Evolutionary conservation across 495 filamentous ascomycete species (phyloP).

Genomic region (Podospora sp.): DNA sequence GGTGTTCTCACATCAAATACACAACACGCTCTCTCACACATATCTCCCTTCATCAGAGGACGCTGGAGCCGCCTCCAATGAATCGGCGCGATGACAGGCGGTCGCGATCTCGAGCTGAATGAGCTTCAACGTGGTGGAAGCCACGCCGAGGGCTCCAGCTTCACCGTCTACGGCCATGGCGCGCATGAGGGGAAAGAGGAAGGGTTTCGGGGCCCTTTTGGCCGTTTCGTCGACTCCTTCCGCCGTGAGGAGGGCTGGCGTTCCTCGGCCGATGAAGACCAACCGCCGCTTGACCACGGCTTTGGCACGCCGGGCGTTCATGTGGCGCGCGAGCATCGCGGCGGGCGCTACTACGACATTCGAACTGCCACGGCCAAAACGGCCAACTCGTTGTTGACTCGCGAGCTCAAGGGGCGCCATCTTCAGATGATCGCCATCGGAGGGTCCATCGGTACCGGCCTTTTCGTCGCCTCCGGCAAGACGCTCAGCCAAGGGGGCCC

Average conservation of each 20-base stretch:
- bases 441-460: slow-evolving; percentile 91
- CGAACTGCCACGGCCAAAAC: slow-evolving; percentile 29
- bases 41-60: neutral
- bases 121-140: slow-evolving; percentile 23
- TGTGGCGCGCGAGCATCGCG: slow-evolving; percentile 22
- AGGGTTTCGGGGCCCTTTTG: slow-evolving; percentile 17
- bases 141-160: slow-evolving; percentile 28
- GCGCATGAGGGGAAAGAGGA: neutral
- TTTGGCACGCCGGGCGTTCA: neutral
- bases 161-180: slow-evolving; percentile 21
- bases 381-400: slow-evolving; percentile 55
- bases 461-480: slow-evolving; percentile 85
- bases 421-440: slow-evolving; percentile 97
- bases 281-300: slow-evolving; percentile 12
- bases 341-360: slow-evolving; percentile 35
- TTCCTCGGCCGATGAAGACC: slow-evolving; percentile 9
- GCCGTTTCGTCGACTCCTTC: slow-evolving; percentile 37
- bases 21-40: neutral
- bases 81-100: slow-evolving; percentile 20
- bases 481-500: slow-evolving; percentile 82
- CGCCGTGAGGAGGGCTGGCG: slow-evolving; percentile 28
- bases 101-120: slow-evolving; percentile 36
- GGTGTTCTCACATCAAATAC: too few relatives aligned
- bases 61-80: slow-evolving; percentile 10
- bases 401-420: slow-evolving; percentile 80